Conservation (phyloP, 768 basidiomycete species). For the Paxillus rubicundulus region DNA sequence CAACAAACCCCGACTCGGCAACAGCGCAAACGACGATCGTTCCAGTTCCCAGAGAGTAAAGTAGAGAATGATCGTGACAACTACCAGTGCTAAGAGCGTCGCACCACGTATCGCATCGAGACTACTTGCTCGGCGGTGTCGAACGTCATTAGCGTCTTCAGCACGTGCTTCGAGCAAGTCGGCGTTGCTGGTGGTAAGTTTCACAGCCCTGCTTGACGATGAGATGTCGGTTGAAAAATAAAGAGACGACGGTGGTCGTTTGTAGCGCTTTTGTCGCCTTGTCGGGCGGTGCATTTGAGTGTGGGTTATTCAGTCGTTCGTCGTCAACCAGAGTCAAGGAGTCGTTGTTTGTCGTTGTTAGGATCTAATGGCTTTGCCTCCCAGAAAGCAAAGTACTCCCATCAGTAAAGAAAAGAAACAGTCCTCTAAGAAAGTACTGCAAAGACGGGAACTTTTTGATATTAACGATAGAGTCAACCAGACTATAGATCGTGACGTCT, state of each 20-base stretch:
- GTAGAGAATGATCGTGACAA: slow-evolving; percentile 24
- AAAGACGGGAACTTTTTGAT: too few relatives aligned
- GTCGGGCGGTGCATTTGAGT: slow-evolving; percentile 17
- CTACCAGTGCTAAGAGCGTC: slow-evolving; percentile 16
- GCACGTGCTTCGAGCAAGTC: neutral
- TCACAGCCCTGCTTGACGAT: neutral
- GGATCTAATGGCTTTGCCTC: neutral
- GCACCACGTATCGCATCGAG: slow-evolving; percentile 10
- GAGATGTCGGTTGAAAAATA: neutral
- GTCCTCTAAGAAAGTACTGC: too few relatives aligned
- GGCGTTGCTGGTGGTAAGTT: neutral
- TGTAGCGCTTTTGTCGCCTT: slow-evolving; percentile 15
- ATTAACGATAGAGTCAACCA: too few relatives aligned
- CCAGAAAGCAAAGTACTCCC: neutral
- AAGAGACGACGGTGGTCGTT: neutral
- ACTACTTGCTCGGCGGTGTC: neutral
- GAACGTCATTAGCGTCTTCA: neutral
- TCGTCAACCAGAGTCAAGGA: neutral
- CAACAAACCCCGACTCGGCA: neutral
- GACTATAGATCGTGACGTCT: too few relatives aligned
- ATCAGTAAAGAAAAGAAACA: too few relatives aligned
- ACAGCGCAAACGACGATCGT: slow-evolving; percentile 4
- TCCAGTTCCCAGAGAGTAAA: slow-evolving; percentile 18
- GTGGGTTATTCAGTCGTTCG: neutral
- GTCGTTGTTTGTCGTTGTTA: neutral